phyloP scores from a whole-genome alignment of 768 basidiomycete species.

The Rhodotorula graminis region DNA sequence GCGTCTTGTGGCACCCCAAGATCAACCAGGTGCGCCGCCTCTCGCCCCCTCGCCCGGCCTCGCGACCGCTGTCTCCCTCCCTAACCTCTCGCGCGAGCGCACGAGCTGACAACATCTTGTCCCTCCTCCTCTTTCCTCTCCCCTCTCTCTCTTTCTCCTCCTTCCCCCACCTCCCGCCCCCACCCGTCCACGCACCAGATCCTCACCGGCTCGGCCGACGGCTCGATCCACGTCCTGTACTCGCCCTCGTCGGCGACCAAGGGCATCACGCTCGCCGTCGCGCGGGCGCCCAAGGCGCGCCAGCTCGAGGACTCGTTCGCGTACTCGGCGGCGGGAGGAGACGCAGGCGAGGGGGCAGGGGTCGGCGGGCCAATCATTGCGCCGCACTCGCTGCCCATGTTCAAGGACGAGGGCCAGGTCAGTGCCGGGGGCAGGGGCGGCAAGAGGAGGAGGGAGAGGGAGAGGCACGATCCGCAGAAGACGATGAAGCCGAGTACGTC shows the following conservation, averaged over 20 bases:
- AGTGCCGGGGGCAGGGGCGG: slow-evolving; percentile 60
- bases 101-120: too few relatives aligned
- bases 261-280: slow-evolving; percentile 82
- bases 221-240: slow-evolving; percentile 82
- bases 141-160: background rate
- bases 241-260: slow-evolving; percentile 84
- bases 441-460: slow-evolving; percentile 88
- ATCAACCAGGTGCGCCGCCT: slow-evolving; percentile 90
- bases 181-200: slow-evolving; percentile 55
- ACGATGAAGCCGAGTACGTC: slow-evolving; percentile 64
- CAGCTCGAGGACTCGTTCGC: slow-evolving; percentile 18
- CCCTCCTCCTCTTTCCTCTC: background rate
- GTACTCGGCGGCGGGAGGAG: background rate
- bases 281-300: slow-evolving; percentile 65
- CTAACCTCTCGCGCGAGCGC: too few relatives aligned
- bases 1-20: slow-evolving; percentile 88
- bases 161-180: background rate
- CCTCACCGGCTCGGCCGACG: slow-evolving; percentile 77
- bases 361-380: slow-evolving; percentile 83
- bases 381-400: slow-evolving; percentile 87
- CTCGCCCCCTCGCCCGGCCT: background rate
- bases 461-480: slow-evolving; percentile 81
- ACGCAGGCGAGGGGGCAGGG: background rate
- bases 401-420: slow-evolving; percentile 74
- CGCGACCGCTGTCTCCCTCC: too few relatives aligned